These are phyloP conservation scores for Curvularia sp. DNA, from an alignment of 2,329 filamentous ascomycete species.

Conservation along the genomic window DNA sequence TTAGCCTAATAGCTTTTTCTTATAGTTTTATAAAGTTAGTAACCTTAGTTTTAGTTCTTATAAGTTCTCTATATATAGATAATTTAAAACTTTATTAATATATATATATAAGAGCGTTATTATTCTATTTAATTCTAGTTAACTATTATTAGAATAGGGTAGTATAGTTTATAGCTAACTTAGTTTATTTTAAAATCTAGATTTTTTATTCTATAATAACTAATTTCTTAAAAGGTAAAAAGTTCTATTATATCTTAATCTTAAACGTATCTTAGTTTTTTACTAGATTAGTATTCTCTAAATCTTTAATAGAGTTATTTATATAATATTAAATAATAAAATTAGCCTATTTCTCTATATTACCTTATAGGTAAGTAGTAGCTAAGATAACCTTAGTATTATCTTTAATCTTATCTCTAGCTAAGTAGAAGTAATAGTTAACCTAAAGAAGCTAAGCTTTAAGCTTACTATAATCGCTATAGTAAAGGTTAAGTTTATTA, in stretches of 20 bases:
- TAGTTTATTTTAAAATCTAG: not conserved
- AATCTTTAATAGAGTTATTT: not conserved
- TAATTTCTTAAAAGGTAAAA: not conserved
- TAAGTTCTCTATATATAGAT: too few species aligned
- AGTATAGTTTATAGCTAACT: not conserved
- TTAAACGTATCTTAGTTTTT: too few species aligned
- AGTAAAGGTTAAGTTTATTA: not conserved
- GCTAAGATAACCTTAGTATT: not conserved
- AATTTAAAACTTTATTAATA: too few species aligned
- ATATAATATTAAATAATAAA: not conserved
- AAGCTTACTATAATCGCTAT: not conserved
- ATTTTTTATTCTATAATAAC: not conserved
- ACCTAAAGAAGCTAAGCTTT: not conserved
- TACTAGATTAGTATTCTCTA: not conserved
- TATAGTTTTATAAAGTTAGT: too few species aligned
- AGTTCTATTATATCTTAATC: not conserved
- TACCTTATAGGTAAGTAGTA: not conserved
- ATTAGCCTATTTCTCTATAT: not conserved
- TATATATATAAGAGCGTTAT: too few species aligned
- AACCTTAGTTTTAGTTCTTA: too few species aligned
- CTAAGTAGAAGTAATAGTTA: not conserved
- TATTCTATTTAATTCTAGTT: not conserved
- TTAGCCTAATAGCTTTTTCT: too few species aligned
- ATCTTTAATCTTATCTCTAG: not conserved
- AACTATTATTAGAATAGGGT: not conserved